A percentile compares a stretch with the other conserved stretches of the same genome.
These are phyloP conservation scores for Colletotrichum incanum DNA, from an alignment of 2,329 filamentous ascomycete genomes.

Conservation along the genomic window DNA sequence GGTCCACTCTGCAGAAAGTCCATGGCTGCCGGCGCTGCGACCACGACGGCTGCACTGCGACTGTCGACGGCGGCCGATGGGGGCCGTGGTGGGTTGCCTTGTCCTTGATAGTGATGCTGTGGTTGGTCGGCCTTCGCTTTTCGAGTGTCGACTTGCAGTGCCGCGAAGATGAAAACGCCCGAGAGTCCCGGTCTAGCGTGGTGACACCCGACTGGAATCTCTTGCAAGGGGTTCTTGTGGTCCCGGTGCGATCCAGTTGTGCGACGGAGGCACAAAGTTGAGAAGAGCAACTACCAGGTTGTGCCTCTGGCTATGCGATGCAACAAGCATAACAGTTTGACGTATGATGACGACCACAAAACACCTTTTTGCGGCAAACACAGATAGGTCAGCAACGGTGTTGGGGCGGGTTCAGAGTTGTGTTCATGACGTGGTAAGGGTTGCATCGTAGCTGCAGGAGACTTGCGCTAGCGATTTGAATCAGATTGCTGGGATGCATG, in stretches of 20 bases:
- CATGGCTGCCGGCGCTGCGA: neutral
- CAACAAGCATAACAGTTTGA: no score
- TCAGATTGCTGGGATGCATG: constrained; percentile 1
- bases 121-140: neutral
- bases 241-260: neutral
- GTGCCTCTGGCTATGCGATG: neutral
- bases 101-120: neutral
- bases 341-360: neutral
- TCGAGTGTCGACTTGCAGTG: neutral
- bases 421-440: neutral
- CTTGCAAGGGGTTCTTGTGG: neutral
- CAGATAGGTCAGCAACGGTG: neutral
- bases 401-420: neutral
- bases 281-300: neutral
- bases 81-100: neutral
- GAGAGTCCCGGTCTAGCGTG: neutral
- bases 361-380: neutral
- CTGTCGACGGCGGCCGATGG: neutral
- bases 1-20: neutral
- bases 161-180: neutral
- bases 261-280: neutral
- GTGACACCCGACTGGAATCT: neutral
- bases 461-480: neutral
- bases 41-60: neutral
- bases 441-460: neutral